Evolutionary conservation across 1,284 basidiomycete genomes (phyloP).

Genomic region (Phellopilus nigrolimitatus): DNA sequence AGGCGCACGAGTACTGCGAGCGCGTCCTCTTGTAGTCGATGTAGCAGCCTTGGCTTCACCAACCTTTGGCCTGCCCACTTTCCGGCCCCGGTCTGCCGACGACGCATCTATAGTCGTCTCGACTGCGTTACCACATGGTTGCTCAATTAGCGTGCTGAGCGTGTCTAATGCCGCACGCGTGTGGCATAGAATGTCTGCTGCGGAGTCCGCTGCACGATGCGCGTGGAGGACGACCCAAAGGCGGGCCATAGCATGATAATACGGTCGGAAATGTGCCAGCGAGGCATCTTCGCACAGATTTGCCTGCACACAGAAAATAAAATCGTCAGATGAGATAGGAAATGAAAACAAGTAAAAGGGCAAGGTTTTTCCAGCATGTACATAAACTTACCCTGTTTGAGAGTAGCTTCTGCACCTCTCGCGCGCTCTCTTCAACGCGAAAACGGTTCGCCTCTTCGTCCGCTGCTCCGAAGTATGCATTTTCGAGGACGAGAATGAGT

Average conservation of each 20-base stretch:
- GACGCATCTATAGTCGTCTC: neutral
- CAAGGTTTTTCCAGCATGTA: too few relatives aligned
- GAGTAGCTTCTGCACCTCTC: slow-evolving; percentile 31
- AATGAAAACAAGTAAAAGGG: too few relatives aligned
- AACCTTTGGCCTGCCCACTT: neutral
- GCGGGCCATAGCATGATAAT: neutral
- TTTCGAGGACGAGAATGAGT: slow-evolving; percentile 47
- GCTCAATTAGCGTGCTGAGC: neutral
- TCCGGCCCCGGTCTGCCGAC: neutral
- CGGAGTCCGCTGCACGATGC: slow-evolving; percentile 4
- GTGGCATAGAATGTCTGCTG: neutral
- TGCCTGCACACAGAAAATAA: too few relatives aligned
- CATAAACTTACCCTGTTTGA: slow-evolving; percentile 10
- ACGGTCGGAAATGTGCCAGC: slow-evolving; percentile 5
- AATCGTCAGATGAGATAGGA: too few relatives aligned
- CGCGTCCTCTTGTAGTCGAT: too few relatives aligned
- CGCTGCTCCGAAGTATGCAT: slow-evolving; percentile 42
- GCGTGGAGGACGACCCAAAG: slow-evolving; percentile 12
- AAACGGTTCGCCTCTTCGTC: slow-evolving; percentile 23
- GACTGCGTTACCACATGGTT: neutral
- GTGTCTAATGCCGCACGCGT: neutral
- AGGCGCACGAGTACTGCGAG: neutral
- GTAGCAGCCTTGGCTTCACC: neutral
- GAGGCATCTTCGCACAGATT: neutral
- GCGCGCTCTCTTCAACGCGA: slow-evolving; percentile 33